A percentile compares a stretch with the other conserved stretches of the same genome.
phyloP scores from a whole-genome alignment of 1,284 basidiomycete species.

The Puccinia horiana region DNA sequence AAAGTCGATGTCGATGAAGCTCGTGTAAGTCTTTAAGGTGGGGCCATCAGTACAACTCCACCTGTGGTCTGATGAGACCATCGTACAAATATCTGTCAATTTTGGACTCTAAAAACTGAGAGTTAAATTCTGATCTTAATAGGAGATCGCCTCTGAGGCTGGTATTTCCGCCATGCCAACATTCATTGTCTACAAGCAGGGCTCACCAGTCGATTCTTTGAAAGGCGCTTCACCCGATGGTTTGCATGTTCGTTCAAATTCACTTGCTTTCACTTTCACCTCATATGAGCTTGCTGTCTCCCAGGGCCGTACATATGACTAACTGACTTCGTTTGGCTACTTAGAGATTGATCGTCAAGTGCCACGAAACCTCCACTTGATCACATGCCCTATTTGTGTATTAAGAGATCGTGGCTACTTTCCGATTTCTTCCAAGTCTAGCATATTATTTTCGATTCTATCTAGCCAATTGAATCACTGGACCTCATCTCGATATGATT shows the following conservation, averaged over 20 bases:
- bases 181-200: conserved; percentile 24
- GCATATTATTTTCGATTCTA: no score
- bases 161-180: conserved; percentile 44
- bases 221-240: conserved; percentile 3
- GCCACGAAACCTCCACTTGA: background rate
- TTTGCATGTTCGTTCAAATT: conserved; percentile 2
- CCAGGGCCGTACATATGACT: background rate
- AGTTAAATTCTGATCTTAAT: background rate
- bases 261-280: background rate
- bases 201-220: conserved; percentile 1
- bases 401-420: background rate
- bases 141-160: conserved; percentile 28
- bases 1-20: conserved; percentile 43
- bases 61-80: background rate
- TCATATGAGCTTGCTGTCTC: background rate
- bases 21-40: conserved; percentile 3
- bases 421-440: background rate
- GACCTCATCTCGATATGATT: no score
- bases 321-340: background rate
- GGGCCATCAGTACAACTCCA: background rate
- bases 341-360: background rate
- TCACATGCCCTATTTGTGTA: background rate
- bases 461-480: no score
- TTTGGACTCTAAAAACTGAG: background rate
- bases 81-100: background rate